phyloP scores from a whole-genome alignment of 192 early-diverging fungal genomes.

The Coemansia sp. region DNA sequence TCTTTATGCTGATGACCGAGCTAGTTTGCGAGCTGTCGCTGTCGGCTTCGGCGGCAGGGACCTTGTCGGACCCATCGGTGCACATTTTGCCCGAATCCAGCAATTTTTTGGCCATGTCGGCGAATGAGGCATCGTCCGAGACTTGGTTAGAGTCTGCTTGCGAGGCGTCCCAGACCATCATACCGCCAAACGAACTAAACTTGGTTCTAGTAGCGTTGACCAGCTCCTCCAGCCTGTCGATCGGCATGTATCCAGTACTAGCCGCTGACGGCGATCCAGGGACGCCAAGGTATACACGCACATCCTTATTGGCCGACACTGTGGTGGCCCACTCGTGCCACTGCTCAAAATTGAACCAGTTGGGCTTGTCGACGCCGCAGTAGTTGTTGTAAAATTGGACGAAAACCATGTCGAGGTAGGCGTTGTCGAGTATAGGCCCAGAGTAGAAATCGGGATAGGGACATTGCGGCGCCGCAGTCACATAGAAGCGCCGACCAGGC shows the following conservation, averaged over 20 bases:
- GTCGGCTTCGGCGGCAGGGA: background rate
- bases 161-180: constrained; percentile 76
- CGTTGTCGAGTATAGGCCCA: constrained; percentile 57
- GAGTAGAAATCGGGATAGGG: constrained; percentile 69
- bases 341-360: constrained; percentile 71
- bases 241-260: constrained; percentile 59
- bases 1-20: background rate
- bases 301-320: constrained; percentile 57
- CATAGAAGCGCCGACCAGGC: constrained; percentile 54
- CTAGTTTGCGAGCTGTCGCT: background rate
- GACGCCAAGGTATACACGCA: constrained; percentile 65
- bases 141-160: constrained; percentile 58
- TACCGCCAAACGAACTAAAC: constrained; percentile 66
- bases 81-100: constrained; percentile 38
- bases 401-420: constrained; percentile 70
- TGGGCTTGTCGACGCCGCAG: constrained; percentile 57
- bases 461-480: constrained; percentile 74
- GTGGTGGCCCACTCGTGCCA: constrained; percentile 71
- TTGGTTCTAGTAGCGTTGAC: constrained; percentile 51
- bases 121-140: constrained; percentile 15
- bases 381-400: constrained; percentile 87
- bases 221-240: constrained; percentile 52
- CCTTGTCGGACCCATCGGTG: constrained; percentile 24
- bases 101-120: constrained; percentile 21
- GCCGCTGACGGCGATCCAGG: constrained; percentile 59